phyloP scores from a whole-genome alignment of 192 early-diverging fungal genomes.

The Umbelopsis sp. region DNA sequence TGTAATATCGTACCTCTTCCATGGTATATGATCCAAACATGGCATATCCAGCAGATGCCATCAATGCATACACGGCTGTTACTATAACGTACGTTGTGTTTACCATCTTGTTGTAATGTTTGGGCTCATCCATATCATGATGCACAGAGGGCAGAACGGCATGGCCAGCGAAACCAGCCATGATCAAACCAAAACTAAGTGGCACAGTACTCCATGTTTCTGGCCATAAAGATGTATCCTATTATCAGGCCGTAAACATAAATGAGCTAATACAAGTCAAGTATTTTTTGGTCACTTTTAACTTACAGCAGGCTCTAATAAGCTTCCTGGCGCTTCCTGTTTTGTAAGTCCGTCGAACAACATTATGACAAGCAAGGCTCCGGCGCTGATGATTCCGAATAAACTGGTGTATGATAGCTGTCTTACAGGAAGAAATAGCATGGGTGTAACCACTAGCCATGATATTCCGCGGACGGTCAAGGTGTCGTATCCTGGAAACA shows the following conservation, averaged over 20 bases:
- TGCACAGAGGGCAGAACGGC: conserved; percentile 71
- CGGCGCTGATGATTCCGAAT: conserved; percentile 59
- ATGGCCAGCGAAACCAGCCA: conserved; percentile 65
- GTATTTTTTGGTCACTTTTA: neutral
- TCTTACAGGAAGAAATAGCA: conserved; percentile 52
- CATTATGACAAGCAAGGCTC: conserved; percentile 57
- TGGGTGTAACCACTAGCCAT: conserved; percentile 52
- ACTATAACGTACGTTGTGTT: conserved; percentile 60
- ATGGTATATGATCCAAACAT: conserved; percentile 71
- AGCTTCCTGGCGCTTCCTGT: conserved; percentile 53
- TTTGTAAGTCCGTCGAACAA: conserved; percentile 62
- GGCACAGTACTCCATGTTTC: conserved; percentile 44
- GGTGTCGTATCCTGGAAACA: conserved; percentile 34
- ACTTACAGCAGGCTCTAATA: conserved; percentile 51
- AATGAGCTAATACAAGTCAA: neutral
- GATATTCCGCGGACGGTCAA: conserved; percentile 49
- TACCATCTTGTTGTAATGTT: conserved; percentile 49
- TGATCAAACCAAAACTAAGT: conserved; percentile 60
- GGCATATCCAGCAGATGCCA: conserved; percentile 60
- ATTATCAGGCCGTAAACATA: neutral
- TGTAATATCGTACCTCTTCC: conserved; percentile 48
- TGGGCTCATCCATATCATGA: conserved; percentile 66
- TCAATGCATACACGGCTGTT: conserved; percentile 52
- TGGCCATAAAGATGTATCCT: conserved; percentile 58
- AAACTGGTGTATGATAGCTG: conserved; percentile 56